Evolutionary conservation across 2,329 filamentous ascomycete species (phyloP), one percentile per base, ranked within the genome.

Genomic region (Paecilomyces sp.): DNA sequence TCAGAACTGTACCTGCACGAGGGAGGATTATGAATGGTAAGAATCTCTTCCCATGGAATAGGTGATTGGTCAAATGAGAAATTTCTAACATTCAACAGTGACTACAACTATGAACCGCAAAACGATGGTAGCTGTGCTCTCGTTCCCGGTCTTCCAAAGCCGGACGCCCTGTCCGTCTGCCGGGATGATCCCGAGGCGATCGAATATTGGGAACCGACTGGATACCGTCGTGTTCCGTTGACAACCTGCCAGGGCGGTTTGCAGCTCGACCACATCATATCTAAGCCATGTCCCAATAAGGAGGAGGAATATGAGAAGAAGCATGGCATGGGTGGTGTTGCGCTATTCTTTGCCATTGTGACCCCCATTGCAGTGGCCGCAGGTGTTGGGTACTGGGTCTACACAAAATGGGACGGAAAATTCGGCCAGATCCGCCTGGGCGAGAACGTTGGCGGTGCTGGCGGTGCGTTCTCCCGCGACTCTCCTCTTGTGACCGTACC

Each of bases 361-460:
- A 77, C 93, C 3, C 92, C 93, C 0, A 82, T 97, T 60, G 81
- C 77, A 1, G 78, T 87, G 0, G 93, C 94, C 1, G 83, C 79
- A 0, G 87, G 81, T 3, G 81, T 88, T 13, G 94, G 94, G 47
- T 97, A 90, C 80, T 97, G 87, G 75, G 88, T 93, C 22, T 96
- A 88, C 80, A 84, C 80, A 61, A 90, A 90, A 75, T 97, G 91
- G 90, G 87, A 87, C 67, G 86, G 87, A 74, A 95, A 95, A 72
- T 96, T 97, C 71, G 94, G 94, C 11, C 88, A 93, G 71, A 93
- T 99, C 71, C 85, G 91, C 24, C 85, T 99, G 13, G 94, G 94
- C 59, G 94, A 97, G 63, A 70, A 63, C 57, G 64, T 61, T 24
- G 63, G 64, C 60, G 50, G 62, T 6, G 65, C 70, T 2, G 68